Conservation (phyloP, 176 grass and related monocot genomes). For the Sorghum bicolor region Sorghum_bicolor_NCBIv3 NC_012870.2:3246501-3247000, state of each 20-base stretch:
- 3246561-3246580: too few species aligned
- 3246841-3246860: not conserved
- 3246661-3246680: not conserved
- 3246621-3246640: constrained; percentile 73
- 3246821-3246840: not conserved
- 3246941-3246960: not conserved
- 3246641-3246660: constrained; percentile 43
- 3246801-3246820: constrained; percentile 46
- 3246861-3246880: not conserved
- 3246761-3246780: constrained; percentile 90
- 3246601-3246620: constrained; percentile 60
- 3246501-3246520: too few species aligned
- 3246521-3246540: too few species aligned
- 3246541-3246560: too few species aligned
- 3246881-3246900: constrained; percentile 1
- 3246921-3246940: not conserved
- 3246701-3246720: constrained; percentile 38
- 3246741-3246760: constrained; percentile 92
- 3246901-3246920: not conserved
- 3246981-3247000: constrained; percentile 23
- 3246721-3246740: constrained; percentile 61
- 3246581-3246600: too few species aligned
- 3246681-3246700: constrained; percentile 34
- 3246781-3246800: constrained; percentile 90
- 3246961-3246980: not conserved